phyloP scores from a whole-genome alignment of 257 asterid genomes.

The Thymus mandschuricus region DNA sequence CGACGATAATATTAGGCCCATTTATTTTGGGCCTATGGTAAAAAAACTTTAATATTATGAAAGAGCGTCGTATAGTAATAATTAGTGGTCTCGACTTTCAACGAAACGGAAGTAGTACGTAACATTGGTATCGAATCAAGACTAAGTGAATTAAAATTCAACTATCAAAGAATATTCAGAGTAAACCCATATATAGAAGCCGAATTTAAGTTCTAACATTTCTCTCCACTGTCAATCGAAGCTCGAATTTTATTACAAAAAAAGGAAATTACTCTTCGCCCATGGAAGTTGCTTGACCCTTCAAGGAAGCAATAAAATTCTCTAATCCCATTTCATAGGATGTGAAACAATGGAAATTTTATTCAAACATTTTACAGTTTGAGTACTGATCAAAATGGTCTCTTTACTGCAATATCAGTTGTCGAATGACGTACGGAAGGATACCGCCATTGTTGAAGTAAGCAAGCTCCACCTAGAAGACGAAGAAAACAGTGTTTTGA shows the following conservation, averaged over 20 bases:
- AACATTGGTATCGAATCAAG: too few relatives aligned
- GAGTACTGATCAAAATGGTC: slow-evolving; percentile 20
- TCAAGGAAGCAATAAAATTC: slow-evolving; percentile 35
- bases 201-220: slow-evolving; percentile 12
- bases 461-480: slow-evolving; percentile 59
- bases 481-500: background rate
- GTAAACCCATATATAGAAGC: slow-evolving; percentile 14
- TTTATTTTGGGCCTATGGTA: too few relatives aligned
- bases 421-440: slow-evolving; percentile 82
- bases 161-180: slow-evolving; percentile 1
- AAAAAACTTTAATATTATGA: too few relatives aligned
- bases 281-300: slow-evolving; percentile 35
- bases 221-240: slow-evolving; percentile 22
- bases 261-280: slow-evolving; percentile 24
- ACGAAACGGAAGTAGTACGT: too few relatives aligned
- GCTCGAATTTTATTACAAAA: slow-evolving; percentile 43
- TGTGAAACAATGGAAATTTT: slow-evolving; percentile 31
- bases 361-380: slow-evolving; percentile 38
- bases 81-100: too few relatives aligned
- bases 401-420: slow-evolving; percentile 59
- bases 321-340: slow-evolving; percentile 37
- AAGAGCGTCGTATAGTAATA: too few relatives aligned
- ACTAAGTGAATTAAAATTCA: too few relatives aligned
- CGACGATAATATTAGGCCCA: too few relatives aligned
- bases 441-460: slow-evolving; percentile 92